Base-by-base conservation (phyloP, 2,329 filamentous ascomycete species). In the Stagonosporopsis vannaccii region DNA sequence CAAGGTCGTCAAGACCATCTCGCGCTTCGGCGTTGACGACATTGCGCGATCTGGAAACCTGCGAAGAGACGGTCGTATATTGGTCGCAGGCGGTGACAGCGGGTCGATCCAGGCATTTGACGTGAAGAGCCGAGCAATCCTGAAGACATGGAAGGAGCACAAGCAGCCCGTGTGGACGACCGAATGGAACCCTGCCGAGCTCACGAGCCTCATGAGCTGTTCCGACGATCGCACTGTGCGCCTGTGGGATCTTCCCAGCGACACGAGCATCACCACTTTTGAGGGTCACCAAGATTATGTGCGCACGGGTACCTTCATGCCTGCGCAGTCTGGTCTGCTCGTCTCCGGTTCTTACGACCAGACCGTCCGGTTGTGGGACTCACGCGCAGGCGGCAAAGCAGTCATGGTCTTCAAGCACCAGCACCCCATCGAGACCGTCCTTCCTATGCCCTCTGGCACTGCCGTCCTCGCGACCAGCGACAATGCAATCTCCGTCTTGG, bases 21-120 rank as follows among this genome's bases (percentile, higher is more conserved):
- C 92, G 59, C 87, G 95, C 58, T 98, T 99, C 75, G 77, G 76
- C 46, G 77, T 80, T 52, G 90, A 93, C 71, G 92, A 97, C 73
- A 89, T 93, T 64, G 94, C 92, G 59, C 90, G 94, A 70, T 91
- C 90, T 68, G 95, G 91, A 59, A 92, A 96, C 72, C 89, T 98
- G 61, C 87, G 95, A 56, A 85, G 88, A 52, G 95, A 99, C 79
- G 94, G 93, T 36, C 86, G 92, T 59, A 90, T 99, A 54, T 79
- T 99, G 66, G 89, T 96, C 32, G 92, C 94, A 28, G 94, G 94
- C 68, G 94, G 97, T 67, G 94, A 97, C 73, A 90, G 87, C 36
- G 96, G 96, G 54, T 88, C 89, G 60, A 91, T 99, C 65, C 96
- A 99, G 78, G 92, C 97, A 12, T 99, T 98, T 72, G 95, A 99